Evolutionary conservation across 495 filamentous ascomycete species (phyloP), one percentile per base, ranked within the genome.

Genomic region (Lichina pygmaea): DNA sequence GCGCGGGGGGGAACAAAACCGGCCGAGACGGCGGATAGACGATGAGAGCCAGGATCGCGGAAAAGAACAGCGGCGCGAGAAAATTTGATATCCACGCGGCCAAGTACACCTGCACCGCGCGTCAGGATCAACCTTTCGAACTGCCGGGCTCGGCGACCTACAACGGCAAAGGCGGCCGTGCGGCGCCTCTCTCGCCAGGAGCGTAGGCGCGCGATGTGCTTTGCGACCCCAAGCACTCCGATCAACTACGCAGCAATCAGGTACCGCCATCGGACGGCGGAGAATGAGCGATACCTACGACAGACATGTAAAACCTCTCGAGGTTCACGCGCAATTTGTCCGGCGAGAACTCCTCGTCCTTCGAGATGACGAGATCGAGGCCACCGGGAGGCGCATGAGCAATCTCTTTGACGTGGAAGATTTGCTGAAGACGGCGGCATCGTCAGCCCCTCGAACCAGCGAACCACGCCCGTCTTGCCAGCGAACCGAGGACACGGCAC

Each of bases 251-350:
- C 24, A 8, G 12, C 8, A 42, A 50, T 34, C 43, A 33, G 8
- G 52, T 47, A 43, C 12, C 15, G 6, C 13, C 12, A 17, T 40
- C 39, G 13, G 37, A 24, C 8, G 3, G 12, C 24, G 6, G 24
- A 17, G 8, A 11, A 38, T 34, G 1, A 15, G 24, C 16, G 15
- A 33, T 16, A 51, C 56, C 45, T 53, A 58, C 55, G 9, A 91
- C 72, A 0, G 80, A 82, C 64, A 77, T 86, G 57, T 93, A 93
- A 31, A 91, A 66, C 8, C 84, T 63, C 57, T 93, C 84, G n/a
- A 91, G 50, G 37, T 74, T 83, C 15, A 72, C 72, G 13, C 84
- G 67, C 50, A 93, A 58, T 54, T 91, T 91, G 57, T 91, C 84
- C 0, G 84, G 84, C 0, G 78, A 80, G 57, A 86, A 89, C 49